Evolutionary conservation across 257 asterid species (phyloP).

Genomic region (Knoxia roxburghii): DNA sequence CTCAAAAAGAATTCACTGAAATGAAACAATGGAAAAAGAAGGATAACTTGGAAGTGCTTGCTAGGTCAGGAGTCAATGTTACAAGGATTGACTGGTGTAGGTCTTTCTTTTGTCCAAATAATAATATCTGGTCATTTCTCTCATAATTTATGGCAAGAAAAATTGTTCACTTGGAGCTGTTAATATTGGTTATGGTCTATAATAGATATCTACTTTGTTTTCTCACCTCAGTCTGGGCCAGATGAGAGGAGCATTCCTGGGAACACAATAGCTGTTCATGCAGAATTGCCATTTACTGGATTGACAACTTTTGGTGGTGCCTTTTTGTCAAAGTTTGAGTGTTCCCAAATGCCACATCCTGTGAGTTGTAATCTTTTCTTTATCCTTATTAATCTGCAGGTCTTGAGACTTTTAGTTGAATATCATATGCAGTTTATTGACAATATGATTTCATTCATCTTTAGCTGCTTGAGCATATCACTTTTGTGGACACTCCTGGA

Average conservation of each 20-base stretch:
- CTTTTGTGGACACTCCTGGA: constrained; percentile 98
- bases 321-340: constrained; percentile 87
- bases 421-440: background rate
- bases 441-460: constrained; percentile 17
- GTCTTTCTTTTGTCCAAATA: background rate
- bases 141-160: background rate
- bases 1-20: background rate
- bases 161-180: background rate
- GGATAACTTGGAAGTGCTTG: background rate
- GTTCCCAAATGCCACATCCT: constrained; percentile 96
- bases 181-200: background rate
- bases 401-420: constrained; percentile 5
- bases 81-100: background rate
- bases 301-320: constrained; percentile 79
- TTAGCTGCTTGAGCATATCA: constrained; percentile 76
- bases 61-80: background rate
- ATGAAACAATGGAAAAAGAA: background rate
- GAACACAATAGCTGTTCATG: constrained; percentile 86
- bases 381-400: background rate
- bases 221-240: constrained; percentile 65
- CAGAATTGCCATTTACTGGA: constrained; percentile 81
- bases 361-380: constrained; percentile 43
- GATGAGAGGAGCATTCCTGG: constrained; percentile 98
- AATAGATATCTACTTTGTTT: background rate
- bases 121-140: background rate